phyloP scores from a whole-genome alignment of 306 rosid species.

The Vigna radiata region DNA sequence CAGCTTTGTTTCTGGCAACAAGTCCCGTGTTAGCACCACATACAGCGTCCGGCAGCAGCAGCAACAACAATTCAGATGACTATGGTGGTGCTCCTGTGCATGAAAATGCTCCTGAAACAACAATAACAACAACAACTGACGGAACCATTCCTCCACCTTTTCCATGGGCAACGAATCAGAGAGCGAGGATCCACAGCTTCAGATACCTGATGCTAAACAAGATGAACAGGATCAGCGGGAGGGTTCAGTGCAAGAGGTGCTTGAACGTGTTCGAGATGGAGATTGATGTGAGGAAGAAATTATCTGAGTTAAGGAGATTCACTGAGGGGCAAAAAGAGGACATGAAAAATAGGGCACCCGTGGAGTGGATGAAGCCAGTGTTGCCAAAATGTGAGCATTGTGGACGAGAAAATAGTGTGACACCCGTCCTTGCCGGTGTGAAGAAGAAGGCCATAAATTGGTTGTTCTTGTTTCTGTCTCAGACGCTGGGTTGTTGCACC shows the following conservation, averaged over 20 bases:
- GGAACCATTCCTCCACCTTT: constrained; percentile 44
- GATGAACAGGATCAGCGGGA: constrained; percentile 44
- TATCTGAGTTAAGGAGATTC: neutral
- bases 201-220: neutral
- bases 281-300: constrained; percentile 30
- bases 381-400: constrained; percentile 54
- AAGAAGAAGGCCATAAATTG: constrained; percentile 58
- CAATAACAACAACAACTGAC: rapidly evolving
- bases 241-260: constrained; percentile 56
- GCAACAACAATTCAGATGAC: too few species aligned
- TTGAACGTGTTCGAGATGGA: constrained; percentile 16
- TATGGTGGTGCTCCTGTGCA: neutral
- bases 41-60: too few species aligned
- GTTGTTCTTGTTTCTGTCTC: constrained; percentile 67
- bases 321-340: neutral
- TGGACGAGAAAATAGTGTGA: constrained; percentile 40
- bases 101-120: too few species aligned
- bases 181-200: constrained; percentile 39
- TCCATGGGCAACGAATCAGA: constrained; percentile 58
- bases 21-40: too few species aligned
- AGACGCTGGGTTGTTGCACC: constrained; percentile 60
- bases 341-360: constrained; percentile 58
- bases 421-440: constrained; percentile 41
- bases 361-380: constrained; percentile 50
- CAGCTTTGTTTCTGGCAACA: too few species aligned